Evolutionary conservation across 371 early-diverging fungal species (phyloP).

Genomic region (Mucor circinelloides): DNA sequence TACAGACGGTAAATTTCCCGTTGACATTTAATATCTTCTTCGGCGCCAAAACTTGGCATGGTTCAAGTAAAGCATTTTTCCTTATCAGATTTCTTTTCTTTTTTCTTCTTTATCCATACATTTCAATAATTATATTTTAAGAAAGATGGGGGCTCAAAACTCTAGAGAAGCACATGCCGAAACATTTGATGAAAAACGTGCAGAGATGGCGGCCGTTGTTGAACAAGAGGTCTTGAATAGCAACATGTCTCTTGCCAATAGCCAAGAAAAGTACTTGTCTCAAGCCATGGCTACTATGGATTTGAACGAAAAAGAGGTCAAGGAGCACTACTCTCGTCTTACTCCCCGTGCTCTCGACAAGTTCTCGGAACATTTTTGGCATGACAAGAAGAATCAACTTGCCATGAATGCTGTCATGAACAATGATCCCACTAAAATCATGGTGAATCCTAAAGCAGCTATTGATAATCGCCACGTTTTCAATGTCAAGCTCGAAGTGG

Average conservation of each 20-base stretch:
- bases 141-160: conserved; percentile 17
- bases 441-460: conserved; percentile 57
- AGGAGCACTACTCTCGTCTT: conserved; percentile 28
- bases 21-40: background rate
- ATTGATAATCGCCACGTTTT: conserved; percentile 52
- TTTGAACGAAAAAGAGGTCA: conserved; percentile 8
- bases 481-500: conserved; percentile 63
- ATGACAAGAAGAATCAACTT: conserved; percentile 68
- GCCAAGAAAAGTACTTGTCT: background rate
- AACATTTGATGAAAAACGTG: conserved; percentile 21
- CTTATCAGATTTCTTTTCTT: background rate
- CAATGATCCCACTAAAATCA: conserved; percentile 58
- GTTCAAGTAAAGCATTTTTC: background rate
- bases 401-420: conserved; percentile 68
- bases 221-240: conserved; percentile 7
- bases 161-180: conserved; percentile 7
- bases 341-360: conserved; percentile 32
- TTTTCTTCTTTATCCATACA: background rate
- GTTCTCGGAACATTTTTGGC: conserved; percentile 53
- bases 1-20: background rate
- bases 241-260: background rate
- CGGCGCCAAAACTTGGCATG: background rate
- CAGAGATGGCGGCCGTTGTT: conserved; percentile 13
- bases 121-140: background rate
- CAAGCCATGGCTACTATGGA: conserved; percentile 11